Base-by-base conservation (phyloP, 2,329 filamentous ascomycete genomes). In the Mycocentrospora acerina region DNA sequence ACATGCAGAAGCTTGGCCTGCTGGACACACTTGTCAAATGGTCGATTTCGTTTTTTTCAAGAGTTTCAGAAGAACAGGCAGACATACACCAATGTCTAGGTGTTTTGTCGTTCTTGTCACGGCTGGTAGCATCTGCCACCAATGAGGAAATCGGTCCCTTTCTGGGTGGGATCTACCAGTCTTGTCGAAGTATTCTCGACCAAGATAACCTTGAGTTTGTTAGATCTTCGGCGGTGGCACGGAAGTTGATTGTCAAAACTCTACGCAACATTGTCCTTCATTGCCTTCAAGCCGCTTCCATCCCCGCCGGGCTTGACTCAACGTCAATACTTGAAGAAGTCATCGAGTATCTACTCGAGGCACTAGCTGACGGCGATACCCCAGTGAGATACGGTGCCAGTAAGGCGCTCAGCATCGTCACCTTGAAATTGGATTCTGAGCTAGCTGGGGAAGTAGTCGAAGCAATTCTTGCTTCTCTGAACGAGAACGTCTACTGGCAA, bases 381-480 rank as follows among this genome's bases (percentile, higher is more conserved):
- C 89, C 90, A 0, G 90, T 98, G 10, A 79, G 93, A 25, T 81
- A 95, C 55, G 86, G 91, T 22, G 88, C 91, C 14, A 95, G 90
- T 65, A 98, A 98, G 69, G 87, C 90, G 4, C 78, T 97, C 29
- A 95, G 90, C 66, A 79, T 95, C 36, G 82, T 97, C 50, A 85
- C 90, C 0, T 72, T 94, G 34, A 90, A 86, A 51, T 71, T 98
- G 7, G 82, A 90, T 29, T 69, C 80, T 0, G 85, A 85, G 15
- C 90, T 96, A 85, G 89, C 88, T 1, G 78, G 80, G 1, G 86
- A 97, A 59, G 85, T 98, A 9, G 83, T 96, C 10, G 87, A 95
- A 43, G 90, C 88, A 1, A 84, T 97, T 9, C 76, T 95, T 19
- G 86, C 85, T 9, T 78, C 74, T 10, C 71, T 84, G 46, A 75